Evolutionary conservation across 306 rosid genomes (phyloP), one percentile per base, ranked within the genome.

Genomic region (Mimosa bimucronata): DNA sequence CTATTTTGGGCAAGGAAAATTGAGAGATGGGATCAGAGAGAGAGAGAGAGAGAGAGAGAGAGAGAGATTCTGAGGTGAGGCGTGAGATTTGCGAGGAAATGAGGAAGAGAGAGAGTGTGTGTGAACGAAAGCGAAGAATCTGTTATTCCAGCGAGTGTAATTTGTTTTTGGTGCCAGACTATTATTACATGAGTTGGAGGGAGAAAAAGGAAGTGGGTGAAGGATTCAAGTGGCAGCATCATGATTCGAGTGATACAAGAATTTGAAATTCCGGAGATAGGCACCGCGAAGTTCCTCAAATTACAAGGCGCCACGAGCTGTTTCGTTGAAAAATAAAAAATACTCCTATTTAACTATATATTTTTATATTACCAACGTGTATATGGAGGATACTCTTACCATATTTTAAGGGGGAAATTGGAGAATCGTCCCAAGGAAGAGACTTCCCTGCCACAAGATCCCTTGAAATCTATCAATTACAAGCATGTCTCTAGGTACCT

Each of bases 51-150:
- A 44, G 14, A 44, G 21, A 69, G 55, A 0, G 13, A 37, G 25
- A 55, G 34, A 44, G 21, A 70, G 23, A 11, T 42, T 42, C 29
- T 13, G n/a, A 10, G 74, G 53, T 2, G 53, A 19, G 25, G 53
- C 38, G 74, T 14, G 57, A 44, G 74, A 70, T 44, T 70, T 44
- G 74, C 38, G 3, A 70, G 74, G 18, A 44, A 70, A 28, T 25
- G 12, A 23, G 74, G 50, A 53, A 41, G 55, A 67, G 31, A 67
- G 52, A 67, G 21, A 9, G 16, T 9, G 71, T 12, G 30, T 13
- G 13, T 55, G 12, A 66, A 29, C 1, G 29, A 64, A 18, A 66
- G 46, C 26, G 46, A 28, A 61, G 38, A 26, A 26, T 61, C 67
- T 28, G 67, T 28, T 26, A 58, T 25, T 58, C 66, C 64, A n/a